Conservation (phyloP, 306 rosid genomes). For the Abrus pulchellus region DNA sequence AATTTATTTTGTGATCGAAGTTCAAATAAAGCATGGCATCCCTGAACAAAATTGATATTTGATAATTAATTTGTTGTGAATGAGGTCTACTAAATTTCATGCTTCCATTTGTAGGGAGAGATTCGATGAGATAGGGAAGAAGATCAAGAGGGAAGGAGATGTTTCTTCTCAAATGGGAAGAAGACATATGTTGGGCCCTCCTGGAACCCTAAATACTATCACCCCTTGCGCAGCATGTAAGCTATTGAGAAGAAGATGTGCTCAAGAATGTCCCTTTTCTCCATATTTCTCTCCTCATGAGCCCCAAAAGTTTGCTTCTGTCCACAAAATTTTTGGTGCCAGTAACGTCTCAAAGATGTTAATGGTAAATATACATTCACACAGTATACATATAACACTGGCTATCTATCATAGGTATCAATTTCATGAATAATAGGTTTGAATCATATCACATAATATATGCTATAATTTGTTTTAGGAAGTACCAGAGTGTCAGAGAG, state of each 20-base stretch:
- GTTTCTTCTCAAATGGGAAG: constrained; percentile 77
- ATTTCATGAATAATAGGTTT: not conserved
- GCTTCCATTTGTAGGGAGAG: constrained; percentile 59
- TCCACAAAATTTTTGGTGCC: constrained; percentile 96
- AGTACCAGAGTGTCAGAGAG: constrained; percentile 86
- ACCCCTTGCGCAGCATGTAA: constrained; percentile 99
- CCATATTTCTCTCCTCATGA: constrained; percentile 98
- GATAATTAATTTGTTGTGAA: constrained; percentile 4
- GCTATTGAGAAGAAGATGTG: constrained; percentile 90
- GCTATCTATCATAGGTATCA: not conserved
- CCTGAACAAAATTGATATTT: not conserved
- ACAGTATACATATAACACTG: not conserved
- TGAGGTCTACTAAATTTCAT: constrained; percentile 15
- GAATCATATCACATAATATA: not conserved
- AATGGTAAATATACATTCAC: constrained; percentile 56
- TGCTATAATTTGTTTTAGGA: constrained; percentile 57
- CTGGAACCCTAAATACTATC: constrained; percentile 88
- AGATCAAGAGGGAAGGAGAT: constrained; percentile 81
- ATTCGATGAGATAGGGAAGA: constrained; percentile 89
- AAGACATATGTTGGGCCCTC: constrained; percentile 83
- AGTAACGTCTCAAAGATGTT: constrained; percentile 99
- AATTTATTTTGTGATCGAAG: constrained; percentile 15
- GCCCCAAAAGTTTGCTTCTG: constrained; percentile 96
- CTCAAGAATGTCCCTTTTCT: constrained; percentile 96
- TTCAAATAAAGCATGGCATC: not conserved